Conservation (phyloP, 352 stramenopile genomes). For the Globisporangium perplexum region DNA sequence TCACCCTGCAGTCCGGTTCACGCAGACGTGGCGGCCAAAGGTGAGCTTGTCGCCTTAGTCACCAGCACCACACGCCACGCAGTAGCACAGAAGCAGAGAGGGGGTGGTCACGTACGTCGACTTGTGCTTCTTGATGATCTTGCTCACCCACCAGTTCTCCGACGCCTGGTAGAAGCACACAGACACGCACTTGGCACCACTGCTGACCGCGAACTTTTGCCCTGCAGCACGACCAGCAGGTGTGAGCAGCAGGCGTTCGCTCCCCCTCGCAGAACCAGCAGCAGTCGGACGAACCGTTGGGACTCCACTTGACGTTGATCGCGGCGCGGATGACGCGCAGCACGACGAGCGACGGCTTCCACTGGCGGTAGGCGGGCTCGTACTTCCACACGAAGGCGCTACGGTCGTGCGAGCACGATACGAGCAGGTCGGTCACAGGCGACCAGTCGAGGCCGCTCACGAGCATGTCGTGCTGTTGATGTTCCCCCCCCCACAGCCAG, state of each 20-base stretch:
- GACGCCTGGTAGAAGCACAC: conserved; percentile 90
- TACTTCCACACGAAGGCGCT: conserved; percentile 95
- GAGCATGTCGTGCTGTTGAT: conserved; percentile 88
- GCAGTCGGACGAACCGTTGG: conserved; percentile 49
- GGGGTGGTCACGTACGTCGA: conserved; percentile 73
- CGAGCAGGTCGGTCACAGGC: conserved; percentile 89
- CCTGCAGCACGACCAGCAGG: conserved; percentile 23
- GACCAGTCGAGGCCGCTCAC: conserved; percentile 92
- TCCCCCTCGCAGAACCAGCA: not conserved
- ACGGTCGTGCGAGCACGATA: conserved; percentile 93
- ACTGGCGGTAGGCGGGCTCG: conserved; percentile 76
- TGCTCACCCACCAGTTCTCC: conserved; percentile 95
- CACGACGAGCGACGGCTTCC: conserved; percentile 91
- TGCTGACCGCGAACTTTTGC: conserved; percentile 92
- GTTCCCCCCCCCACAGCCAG: too few relatives aligned
- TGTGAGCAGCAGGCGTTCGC: not conserved
- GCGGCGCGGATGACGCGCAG: conserved; percentile 90
- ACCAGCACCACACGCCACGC: not conserved
- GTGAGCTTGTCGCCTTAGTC: too few relatives aligned
- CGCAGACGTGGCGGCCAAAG: not conserved
- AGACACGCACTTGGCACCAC: conserved; percentile 90
- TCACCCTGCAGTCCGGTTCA: conserved; percentile 48
- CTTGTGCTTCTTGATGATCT: conserved; percentile 97
- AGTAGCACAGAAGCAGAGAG: conserved; percentile 2
- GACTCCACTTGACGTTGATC: conserved; percentile 92